phyloP scores from a whole-genome alignment of 2,329 filamentous ascomycete species.

The Botrytis medusae region DNA sequence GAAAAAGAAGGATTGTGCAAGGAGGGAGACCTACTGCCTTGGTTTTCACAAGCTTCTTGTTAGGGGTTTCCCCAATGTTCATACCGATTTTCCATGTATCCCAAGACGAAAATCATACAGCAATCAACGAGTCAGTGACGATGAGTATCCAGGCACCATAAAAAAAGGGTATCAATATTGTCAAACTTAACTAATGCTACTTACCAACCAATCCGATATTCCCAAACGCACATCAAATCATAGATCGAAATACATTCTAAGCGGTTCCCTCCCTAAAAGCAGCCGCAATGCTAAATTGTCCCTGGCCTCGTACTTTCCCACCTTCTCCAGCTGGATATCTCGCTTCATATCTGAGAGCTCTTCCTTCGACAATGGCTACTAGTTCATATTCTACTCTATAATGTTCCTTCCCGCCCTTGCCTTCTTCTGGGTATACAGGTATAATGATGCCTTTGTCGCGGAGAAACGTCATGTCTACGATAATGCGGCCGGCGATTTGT shows the following conservation, averaged over 20 bases:
- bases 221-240: not conserved
- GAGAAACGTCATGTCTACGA: conserved; percentile 30
- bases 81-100: fast-evolving
- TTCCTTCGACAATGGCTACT: conserved; percentile 27
- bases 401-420: conserved; percentile 5
- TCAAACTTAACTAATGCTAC: not conserved
- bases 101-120: not conserved
- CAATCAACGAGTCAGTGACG: not conserved
- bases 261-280: conserved; percentile 28
- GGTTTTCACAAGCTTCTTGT: not conserved
- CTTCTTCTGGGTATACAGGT: conserved; percentile 9
- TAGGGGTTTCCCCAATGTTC: not conserved
- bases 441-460: conserved; percentile 23
- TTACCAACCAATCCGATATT: not conserved
- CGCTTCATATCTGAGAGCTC: conserved; percentile 30
- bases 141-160: not conserved
- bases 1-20: not conserved
- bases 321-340: conserved; percentile 23
- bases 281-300: conserved; percentile 30
- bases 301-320: conserved; percentile 5
- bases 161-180: not conserved
- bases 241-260: not conserved
- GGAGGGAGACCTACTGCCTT: not conserved
- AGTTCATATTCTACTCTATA: conserved; percentile 29
- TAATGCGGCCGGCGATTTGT: conserved; percentile 26